Evolutionary conservation across 176 grass and related monocot species (phyloP).

Genomic region (Dendrocalamus sinicus): DNA sequence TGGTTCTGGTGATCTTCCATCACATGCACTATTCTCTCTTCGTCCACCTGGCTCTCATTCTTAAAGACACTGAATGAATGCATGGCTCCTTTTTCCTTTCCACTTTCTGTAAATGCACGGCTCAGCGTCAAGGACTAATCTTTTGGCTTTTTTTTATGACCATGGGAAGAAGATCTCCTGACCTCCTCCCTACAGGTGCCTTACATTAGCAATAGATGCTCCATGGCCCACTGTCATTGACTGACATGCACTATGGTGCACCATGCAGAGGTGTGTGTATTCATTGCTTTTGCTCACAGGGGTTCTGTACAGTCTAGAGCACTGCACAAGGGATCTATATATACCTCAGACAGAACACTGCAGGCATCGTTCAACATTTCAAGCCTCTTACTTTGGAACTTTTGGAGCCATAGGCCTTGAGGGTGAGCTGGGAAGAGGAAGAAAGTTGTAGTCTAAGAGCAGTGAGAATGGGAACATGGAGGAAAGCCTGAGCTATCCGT

Average conservation of each 20-base stretch:
- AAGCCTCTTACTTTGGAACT: background rate
- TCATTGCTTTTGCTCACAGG: background rate
- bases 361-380: background rate
- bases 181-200: background rate
- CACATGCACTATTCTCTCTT: background rate
- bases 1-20: background rate
- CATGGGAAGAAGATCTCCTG: background rate
- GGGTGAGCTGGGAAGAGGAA: conserved; percentile 29
- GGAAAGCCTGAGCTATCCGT: conserved; percentile 25
- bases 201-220: background rate
- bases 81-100: background rate
- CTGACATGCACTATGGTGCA: background rate
- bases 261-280: background rate
- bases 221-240: background rate
- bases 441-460: conserved; percentile 28
- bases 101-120: background rate
- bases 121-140: background rate
- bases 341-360: background rate
- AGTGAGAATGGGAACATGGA: conserved; percentile 39
- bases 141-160: background rate
- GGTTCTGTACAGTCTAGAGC: background rate
- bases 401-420: background rate
- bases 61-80: background rate
- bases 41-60: background rate
- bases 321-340: conserved; percentile 1